A percentile compares a stretch with the other conserved stretches of the same genome.
Conservation (phyloP, 495 filamentous ascomycete genomes). For the Annulohypoxylon bovei region DNA sequence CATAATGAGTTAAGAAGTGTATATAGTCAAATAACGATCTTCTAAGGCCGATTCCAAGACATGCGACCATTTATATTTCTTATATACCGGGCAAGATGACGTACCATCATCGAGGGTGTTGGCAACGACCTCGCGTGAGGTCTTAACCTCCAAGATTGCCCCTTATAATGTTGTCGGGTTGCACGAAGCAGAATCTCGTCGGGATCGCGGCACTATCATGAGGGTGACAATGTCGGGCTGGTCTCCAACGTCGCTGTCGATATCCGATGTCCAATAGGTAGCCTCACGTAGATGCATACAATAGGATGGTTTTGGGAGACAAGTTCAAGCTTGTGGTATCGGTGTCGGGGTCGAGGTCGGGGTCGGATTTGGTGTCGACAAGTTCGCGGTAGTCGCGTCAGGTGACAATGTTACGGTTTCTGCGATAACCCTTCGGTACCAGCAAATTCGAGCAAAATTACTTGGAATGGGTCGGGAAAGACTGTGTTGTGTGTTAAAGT, state of each 20-base stretch:
- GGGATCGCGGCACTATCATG: conserved; percentile 52
- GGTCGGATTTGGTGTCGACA: conserved; percentile 1
- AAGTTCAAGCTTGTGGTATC: not conserved
- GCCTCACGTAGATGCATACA: conserved; percentile 28
- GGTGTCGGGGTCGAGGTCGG: not conserved
- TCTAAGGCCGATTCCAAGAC: conserved; percentile 11
- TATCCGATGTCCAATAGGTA: conserved; percentile 24
- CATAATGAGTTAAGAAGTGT: conserved; percentile 1
- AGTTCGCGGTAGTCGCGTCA: conserved; percentile 18
- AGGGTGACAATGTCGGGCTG: conserved; percentile 34
- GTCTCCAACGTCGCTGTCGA: conserved; percentile 11
- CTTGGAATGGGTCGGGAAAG: not conserved
- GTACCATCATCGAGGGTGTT: conserved; percentile 51
- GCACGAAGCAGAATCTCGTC: conserved; percentile 46
- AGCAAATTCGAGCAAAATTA: conserved; percentile 8
- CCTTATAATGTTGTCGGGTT: conserved; percentile 46
- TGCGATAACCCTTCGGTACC: conserved; percentile 6
- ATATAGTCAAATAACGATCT: conserved; percentile 1
- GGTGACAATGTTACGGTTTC: conserved; percentile 17
- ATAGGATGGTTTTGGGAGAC: conserved; percentile 10
- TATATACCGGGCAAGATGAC: conserved; percentile 24
- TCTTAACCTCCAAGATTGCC: conserved; percentile 45
- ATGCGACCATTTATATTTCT: conserved; percentile 24
- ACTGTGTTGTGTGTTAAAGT: conserved; percentile 13
- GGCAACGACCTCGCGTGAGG: conserved; percentile 51